These are phyloP conservation scores for Calonectria pauciramosa DNA, from an alignment of 2,329 filamentous ascomycete genomes.

Conservation along the genomic window DNA sequence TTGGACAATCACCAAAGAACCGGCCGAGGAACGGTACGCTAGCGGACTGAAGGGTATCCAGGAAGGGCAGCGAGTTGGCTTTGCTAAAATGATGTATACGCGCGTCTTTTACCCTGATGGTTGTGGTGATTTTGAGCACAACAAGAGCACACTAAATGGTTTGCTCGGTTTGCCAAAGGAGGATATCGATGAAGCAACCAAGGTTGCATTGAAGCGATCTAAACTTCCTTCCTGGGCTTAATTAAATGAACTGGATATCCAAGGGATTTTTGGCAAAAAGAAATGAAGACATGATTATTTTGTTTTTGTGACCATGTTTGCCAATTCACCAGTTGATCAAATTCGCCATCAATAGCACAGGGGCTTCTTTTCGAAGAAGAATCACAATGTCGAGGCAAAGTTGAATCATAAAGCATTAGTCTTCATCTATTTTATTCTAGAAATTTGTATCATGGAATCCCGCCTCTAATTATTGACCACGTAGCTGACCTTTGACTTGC, in stretches of 20 bases:
- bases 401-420: background rate
- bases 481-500: conserved; percentile 43
- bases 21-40: conserved; percentile 60
- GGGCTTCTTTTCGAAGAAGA: no score
- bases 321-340: background rate
- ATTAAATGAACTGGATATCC: background rate
- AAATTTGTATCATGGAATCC: background rate
- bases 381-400: no score
- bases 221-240: background rate
- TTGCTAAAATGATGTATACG: conserved; percentile 66
- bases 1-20: conserved; percentile 60
- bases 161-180: conserved; percentile 69
- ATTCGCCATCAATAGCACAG: no score
- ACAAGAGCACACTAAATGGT: conserved; percentile 71
- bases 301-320: background rate
- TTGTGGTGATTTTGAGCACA: conserved; percentile 57
- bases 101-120: conserved; percentile 63
- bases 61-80: conserved; percentile 56
- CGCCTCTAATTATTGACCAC: conserved; percentile 28
- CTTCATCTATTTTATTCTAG: background rate
- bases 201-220: background rate
- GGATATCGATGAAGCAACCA: conserved; percentile 64
- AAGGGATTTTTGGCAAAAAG: background rate
- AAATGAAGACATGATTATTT: background rate
- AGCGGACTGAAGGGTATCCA: conserved; percentile 62